Conservation (phyloP, 164 flowering plant genomes). For the Paratinospora sagittata region DNA sequence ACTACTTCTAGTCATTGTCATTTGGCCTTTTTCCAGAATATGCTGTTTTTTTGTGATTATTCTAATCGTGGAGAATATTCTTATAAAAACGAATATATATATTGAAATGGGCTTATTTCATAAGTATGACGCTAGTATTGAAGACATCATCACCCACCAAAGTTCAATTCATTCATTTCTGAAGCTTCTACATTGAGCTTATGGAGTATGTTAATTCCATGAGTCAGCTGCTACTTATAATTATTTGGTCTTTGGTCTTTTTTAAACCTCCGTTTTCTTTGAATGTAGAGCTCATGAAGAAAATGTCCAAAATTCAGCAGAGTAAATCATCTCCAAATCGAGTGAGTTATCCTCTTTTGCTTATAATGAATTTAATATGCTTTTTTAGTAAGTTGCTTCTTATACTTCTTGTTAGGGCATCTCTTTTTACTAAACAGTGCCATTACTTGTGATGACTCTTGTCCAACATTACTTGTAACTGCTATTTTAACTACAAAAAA, state of each 20-base stretch:
- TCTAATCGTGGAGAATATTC: background rate
- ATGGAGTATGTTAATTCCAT: background rate
- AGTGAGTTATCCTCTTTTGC: slow-evolving; percentile 35
- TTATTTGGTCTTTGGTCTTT: background rate
- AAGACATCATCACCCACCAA: background rate
- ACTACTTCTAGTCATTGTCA: background rate
- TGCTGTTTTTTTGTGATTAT: background rate
- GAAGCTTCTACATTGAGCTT: background rate
- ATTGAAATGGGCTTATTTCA: no score
- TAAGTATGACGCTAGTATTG: no score
- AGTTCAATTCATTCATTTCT: background rate
- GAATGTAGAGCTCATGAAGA: slow-evolving; percentile 58
- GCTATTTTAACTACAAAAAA: no score
- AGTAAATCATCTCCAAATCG: slow-evolving; percentile 34
- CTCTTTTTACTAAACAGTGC: background rate
- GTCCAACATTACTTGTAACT: no score
- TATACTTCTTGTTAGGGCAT: background rate
- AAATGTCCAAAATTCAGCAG: slow-evolving; percentile 37
- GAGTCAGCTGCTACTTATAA: background rate
- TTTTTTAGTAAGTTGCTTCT: no score
- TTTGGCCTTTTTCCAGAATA: background rate
- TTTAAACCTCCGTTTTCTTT: background rate
- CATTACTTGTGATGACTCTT: background rate
- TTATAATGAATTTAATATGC: background rate
- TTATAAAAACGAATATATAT: background rate